These are phyloP conservation scores for Fraxinus baroniana DNA, from an alignment of 305 asterid species.

Conservation along the genomic window DNA sequence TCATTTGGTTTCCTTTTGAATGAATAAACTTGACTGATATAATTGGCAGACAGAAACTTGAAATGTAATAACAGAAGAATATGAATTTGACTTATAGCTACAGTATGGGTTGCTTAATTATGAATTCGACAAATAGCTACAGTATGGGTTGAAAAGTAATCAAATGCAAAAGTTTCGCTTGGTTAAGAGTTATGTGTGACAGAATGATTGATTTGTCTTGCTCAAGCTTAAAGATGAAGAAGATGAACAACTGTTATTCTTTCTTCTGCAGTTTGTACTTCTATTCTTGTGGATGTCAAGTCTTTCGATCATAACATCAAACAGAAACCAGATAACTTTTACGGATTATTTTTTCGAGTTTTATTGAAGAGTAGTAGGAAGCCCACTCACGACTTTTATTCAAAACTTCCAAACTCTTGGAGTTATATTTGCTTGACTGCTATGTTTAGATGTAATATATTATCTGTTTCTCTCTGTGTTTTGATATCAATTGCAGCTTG, in stretches of 20 bases:
- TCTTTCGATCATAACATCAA: background rate
- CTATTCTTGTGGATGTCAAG: background rate
- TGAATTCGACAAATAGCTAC: background rate
- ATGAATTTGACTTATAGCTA: background rate
- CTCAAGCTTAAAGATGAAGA: background rate
- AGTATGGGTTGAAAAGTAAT: background rate
- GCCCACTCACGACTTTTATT: background rate
- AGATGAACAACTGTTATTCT: background rate
- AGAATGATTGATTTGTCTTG: background rate
- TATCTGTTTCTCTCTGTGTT: background rate
- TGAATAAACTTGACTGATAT: background rate
- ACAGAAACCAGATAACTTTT: background rate
- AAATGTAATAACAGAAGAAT: background rate
- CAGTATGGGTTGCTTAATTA: background rate
- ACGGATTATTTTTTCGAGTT: background rate
- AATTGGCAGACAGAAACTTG: background rate
- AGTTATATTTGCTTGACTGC: background rate
- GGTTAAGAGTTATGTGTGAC: background rate
- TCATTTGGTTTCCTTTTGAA: background rate
- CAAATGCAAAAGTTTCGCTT: background rate
- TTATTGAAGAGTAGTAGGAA: background rate
- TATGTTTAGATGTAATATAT: background rate
- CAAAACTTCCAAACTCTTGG: background rate
- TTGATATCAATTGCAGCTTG: background rate
- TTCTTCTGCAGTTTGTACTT: background rate